Conservation (phyloP, 495 filamentous ascomycete species). For the Aspergillus saccharolyticus region DNA sequence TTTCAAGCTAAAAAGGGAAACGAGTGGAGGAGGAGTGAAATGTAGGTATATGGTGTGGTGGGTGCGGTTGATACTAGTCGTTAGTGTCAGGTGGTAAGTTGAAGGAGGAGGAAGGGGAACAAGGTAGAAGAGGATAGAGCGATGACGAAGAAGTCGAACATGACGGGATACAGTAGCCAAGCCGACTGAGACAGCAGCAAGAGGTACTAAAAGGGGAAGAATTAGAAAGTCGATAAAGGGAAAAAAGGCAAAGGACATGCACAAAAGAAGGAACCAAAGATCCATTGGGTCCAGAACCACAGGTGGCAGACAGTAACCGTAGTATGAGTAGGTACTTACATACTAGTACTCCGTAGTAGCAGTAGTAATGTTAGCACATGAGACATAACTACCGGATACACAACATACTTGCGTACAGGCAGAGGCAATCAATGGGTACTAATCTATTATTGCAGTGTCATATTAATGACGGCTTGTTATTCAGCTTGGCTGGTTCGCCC, state of each 20-base stretch:
- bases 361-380: too few relatives aligned
- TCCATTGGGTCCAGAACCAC: constrained; percentile 1
- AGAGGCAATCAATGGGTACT: too few relatives aligned
- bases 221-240: background rate
- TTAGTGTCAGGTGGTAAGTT: background rate
- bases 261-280: constrained; percentile 2
- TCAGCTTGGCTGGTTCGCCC: background rate
- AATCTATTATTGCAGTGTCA: background rate
- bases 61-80: background rate
- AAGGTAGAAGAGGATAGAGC: background rate
- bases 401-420: background rate
- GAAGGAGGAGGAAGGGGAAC: background rate
- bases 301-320: background rate
- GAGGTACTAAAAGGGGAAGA: background rate
- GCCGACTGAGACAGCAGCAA: background rate
- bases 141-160: background rate
- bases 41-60: too few relatives aligned
- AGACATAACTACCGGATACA: background rate
- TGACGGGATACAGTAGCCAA: background rate
- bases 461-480: background rate
- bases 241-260: background rate
- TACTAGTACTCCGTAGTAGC: background rate
- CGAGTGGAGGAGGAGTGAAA: background rate
- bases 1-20: background rate
- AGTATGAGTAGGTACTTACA: background rate